Conservation (phyloP, 768 basidiomycete genomes). For the Lentinula raphanica region DNA sequence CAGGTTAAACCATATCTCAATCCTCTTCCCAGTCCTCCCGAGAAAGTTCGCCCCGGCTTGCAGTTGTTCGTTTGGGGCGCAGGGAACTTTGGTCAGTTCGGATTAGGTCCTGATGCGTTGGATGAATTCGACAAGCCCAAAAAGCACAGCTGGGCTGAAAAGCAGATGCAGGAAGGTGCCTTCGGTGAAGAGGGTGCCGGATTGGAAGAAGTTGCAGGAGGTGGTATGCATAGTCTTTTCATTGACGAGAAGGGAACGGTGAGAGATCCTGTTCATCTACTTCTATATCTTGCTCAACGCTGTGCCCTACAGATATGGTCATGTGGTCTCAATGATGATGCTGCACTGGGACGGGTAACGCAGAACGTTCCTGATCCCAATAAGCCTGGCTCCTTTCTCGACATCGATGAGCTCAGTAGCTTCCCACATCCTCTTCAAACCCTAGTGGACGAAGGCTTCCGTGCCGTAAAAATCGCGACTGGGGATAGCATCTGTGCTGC, state of each 20-base stretch:
- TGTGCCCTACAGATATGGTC: constrained; percentile 62
- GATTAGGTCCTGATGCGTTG: constrained; percentile 72
- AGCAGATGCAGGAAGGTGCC: constrained; percentile 63
- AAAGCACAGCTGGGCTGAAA: constrained; percentile 71
- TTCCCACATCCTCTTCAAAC: constrained; percentile 63
- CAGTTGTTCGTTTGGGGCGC: constrained; percentile 86
- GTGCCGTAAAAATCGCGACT: constrained; percentile 74
- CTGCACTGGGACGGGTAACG: constrained; percentile 72
- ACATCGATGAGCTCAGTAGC: constrained; percentile 48
- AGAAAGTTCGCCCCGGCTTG: constrained; percentile 56
- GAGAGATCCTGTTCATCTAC: constrained; percentile 27
- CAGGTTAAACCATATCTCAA: constrained; percentile 59
- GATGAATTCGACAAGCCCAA: constrained; percentile 74
- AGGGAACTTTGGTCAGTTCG: constrained; percentile 94
- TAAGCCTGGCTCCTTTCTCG: constrained; percentile 52
- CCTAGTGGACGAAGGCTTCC: constrained; percentile 74
- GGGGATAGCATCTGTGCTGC: constrained; percentile 90
- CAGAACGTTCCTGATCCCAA: constrained; percentile 53
- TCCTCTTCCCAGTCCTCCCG: constrained; percentile 54
- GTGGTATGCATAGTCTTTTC: constrained; percentile 86
- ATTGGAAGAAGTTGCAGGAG: constrained; percentile 75
- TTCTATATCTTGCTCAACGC: neutral
- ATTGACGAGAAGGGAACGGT: constrained; percentile 89
- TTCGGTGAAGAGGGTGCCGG: constrained; percentile 73
- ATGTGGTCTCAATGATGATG: constrained; percentile 85